Evolutionary conservation across 345 rosid species (phyloP).

Genomic region (Syzygium oleosum): DNA sequence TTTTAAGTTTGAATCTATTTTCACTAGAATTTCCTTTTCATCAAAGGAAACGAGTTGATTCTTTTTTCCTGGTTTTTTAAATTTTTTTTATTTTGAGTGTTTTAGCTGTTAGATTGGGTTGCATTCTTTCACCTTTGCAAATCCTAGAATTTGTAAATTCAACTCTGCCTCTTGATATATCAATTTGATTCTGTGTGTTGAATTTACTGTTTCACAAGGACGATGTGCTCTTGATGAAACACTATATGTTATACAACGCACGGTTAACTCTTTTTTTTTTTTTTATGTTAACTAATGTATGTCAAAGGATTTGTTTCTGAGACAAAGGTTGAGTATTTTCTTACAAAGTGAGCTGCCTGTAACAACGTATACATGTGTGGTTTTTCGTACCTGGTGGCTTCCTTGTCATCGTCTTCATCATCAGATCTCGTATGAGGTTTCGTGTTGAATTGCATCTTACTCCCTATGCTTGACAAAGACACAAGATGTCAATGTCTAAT

Average conservation of each 20-base stretch:
- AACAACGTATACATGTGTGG: not conserved
- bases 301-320: not conserved
- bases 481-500: not conserved
- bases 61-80: too few relatives aligned
- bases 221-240: not conserved
- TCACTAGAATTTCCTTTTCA: not conserved
- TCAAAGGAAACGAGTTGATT: not conserved
- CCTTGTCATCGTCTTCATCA: not conserved
- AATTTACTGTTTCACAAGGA: not conserved
- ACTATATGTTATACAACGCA: not conserved
- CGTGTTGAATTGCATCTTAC: not conserved
- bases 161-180: not conserved
- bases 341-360: not conserved
- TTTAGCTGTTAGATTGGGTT: not conserved
- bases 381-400: not conserved
- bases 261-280: not conserved
- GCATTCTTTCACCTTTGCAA: not conserved
- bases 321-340: not conserved
- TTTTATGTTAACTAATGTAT: too few relatives aligned
- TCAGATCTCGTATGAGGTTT: not conserved
- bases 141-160: not conserved
- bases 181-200: not conserved
- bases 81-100: not conserved
- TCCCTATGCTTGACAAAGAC: not conserved
- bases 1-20: not conserved